Conservation (phyloP, 768 basidiomycete species). For the Mrakia frigida region DNA sequence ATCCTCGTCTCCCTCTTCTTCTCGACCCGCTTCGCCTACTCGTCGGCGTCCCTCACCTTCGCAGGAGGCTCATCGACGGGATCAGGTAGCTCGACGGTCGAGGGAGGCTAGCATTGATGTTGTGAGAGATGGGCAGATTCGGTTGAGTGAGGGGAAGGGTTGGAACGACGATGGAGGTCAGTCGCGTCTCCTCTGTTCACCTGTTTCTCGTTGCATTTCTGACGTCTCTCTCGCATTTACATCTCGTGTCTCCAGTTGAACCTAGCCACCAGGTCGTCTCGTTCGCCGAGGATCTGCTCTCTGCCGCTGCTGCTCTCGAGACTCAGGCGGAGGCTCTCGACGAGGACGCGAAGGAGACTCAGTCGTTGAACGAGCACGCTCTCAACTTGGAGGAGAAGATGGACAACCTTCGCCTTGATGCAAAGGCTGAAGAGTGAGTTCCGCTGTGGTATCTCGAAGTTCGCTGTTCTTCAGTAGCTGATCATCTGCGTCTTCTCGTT, state of each 20-base stretch:
- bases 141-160: slow-evolving; percentile 3
- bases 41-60: not conserved
- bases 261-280: not conserved
- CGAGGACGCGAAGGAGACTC: slow-evolving; percentile 11
- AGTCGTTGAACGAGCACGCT: slow-evolving; percentile 11
- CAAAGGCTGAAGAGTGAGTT: not conserved
- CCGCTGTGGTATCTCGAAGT: not conserved
- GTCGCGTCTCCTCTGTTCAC: slow-evolving; percentile 29
- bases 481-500: not conserved
- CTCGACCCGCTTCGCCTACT: not conserved
- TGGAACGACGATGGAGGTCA: slow-evolving; percentile 6
- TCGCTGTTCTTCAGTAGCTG: not conserved
- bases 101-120: slow-evolving; percentile 22
- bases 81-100: not conserved
- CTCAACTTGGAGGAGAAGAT: not conserved
- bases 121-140: not conserved
- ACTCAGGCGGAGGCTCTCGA: not conserved
- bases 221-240: too few relatives aligned
- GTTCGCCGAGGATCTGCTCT: slow-evolving; percentile 18
- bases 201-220: too few relatives aligned
- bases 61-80: slow-evolving; percentile 6
- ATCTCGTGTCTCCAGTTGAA: slow-evolving; percentile 26
- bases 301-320: slow-evolving; percentile 15
- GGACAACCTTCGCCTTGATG: not conserved
- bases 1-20: not conserved